A percentile compares a stretch with the other conserved stretches of the same genome.
Evolutionary conservation across 73 alveolate genomes (phyloP).

Genomic region (Paramecium pentaurelia): DNA sequence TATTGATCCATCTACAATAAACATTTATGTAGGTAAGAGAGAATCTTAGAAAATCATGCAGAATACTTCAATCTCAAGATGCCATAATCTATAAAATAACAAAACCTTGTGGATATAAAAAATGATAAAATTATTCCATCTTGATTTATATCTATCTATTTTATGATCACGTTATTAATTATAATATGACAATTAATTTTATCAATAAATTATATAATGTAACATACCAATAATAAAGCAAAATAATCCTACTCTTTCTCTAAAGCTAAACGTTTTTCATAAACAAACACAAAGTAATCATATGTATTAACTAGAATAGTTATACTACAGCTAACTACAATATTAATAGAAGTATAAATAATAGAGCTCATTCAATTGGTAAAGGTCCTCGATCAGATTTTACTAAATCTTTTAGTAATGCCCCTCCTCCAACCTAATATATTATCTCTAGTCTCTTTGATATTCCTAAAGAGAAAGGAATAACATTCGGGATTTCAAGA

Average conservation of each 20-base stretch:
- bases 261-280: neutral
- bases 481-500: neutral
- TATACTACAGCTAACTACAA: neutral
- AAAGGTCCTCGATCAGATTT: neutral
- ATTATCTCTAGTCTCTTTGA: neutral
- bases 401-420: neutral
- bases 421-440: slow-evolving; percentile 6
- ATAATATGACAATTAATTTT: too few relatives aligned
- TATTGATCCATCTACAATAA: neutral
- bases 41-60: neutral
- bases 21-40: neutral
- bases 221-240: neutral
- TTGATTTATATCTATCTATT: neutral
- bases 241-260: neutral
- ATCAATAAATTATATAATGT: too few relatives aligned
- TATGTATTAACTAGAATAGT: neutral
- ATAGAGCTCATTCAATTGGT: neutral
- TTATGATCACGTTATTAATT: too few relatives aligned
- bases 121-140: neutral
- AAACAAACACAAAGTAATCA: neutral
- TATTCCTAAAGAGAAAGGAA: neutral
- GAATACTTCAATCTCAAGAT: slow-evolving; percentile 1
- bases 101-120: slow-evolving; percentile 20
- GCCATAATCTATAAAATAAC: neutral
- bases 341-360: neutral